Base-by-base conservation (phyloP, 192 early-diverging fungal species). In the Umbelopsis ramanniana region DNA sequence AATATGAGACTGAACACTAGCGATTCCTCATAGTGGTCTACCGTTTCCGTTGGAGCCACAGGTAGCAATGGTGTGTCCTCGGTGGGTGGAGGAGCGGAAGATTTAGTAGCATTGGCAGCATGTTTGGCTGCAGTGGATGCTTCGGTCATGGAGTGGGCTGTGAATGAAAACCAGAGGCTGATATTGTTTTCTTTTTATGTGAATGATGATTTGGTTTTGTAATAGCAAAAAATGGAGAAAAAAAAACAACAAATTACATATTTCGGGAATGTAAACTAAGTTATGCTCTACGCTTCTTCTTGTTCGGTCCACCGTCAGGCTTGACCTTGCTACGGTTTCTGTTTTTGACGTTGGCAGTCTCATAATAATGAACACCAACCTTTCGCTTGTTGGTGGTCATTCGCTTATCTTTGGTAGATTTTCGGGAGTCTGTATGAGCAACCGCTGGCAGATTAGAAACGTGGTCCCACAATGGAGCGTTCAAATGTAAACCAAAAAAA, bases 331-430 rank as follows among this genome's bases (percentile, higher is more conserved):
- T 94, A 47, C 94, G 87, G 81, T 95, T 95, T 80, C 86, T 85
- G 83, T 97, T 97, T 87, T 99, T 99, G 78, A 99, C 91, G 80
- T 99, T 99, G 77, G 95, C 95, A 4, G 83, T 85, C 69, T 93
- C 90, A 71, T 99, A 99, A 80, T 88, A 99, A 80, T 98, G 92
- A 46, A 84, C 87, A 54, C 95, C 95, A 52, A 94, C 88, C 84
- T 96, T 97, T 53, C 83, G 82, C 85, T 97, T 97, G 87, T 95
- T 97, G 45, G 94, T 97, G 35, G 90, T 94, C 92, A 93, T 93
- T 55, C 96, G 90, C 46, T 87, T 75, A 21, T 84, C 77, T 86
- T 96, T 96, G 46, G 76, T 71, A 21, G 72, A 69, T 72, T 82
- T 87, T 54, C 74, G 73, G 5, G 76, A 57, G 35, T 80, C 74